Base-by-base conservation (phyloP, 1,139 yeast species). In the Meyerozyma carpophila region DNA sequence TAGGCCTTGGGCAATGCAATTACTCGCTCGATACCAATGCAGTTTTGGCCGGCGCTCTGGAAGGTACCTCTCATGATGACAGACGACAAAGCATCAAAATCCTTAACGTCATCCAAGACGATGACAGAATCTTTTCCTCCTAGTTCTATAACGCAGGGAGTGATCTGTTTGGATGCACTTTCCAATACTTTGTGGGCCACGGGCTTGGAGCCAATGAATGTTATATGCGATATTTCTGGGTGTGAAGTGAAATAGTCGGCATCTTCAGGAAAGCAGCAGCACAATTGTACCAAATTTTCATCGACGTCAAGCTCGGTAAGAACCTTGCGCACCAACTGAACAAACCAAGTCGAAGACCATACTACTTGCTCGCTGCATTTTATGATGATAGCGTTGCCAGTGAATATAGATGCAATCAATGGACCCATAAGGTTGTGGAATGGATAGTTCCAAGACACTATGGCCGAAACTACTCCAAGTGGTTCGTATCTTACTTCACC, bases 371-470 rank as follows among this genome's bases (percentile, higher is more conserved):
- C 98, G 4, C 96, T 87, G 64, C 98, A 91, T 62, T 93, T 93
- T 43, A 93, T 82, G 5, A 93, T 82, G 43, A 90, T 82, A 10
- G 93, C 91, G 61, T 93, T 91, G 7, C 98, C 98, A 5, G 96
- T 80, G 59, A 90, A 88, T 25, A 93, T 65, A 1, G 94, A 79
- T 1, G 97, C 95, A 47, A 91, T 82, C 1, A 91, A 72, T 1
- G 98, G 98, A 2, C 97, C 97, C 77, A 93, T 70, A 43, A 91
- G 68, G 62, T 93, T 93, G 61, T 93, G 98, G 63, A 84, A 84
- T 1, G 98, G 98, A 59, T 93, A 93, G 59, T 93, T 93, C 98
- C 98, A 93, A 4, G 96, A 88, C 2, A 93, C 89, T 51, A 93
- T 72, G 0, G 98, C 95, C 4, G 95, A 78, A 16, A 93, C 94